Base-by-base conservation (phyloP, 163 green algal species). In the Trebouxia gelatinosa region DNA sequence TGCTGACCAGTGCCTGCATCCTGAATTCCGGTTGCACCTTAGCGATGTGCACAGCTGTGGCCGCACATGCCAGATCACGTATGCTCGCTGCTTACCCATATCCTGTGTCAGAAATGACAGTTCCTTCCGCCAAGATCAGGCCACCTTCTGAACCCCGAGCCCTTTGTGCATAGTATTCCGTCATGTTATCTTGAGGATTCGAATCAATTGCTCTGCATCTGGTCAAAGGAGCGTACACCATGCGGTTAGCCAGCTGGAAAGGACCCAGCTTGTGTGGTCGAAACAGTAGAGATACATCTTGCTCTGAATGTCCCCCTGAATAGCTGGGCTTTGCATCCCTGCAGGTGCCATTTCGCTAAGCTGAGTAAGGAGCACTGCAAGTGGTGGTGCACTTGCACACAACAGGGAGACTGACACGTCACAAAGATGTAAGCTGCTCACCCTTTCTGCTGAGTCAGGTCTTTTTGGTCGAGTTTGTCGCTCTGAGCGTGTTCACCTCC, bases 151-250 rank as follows among this genome's bases (percentile, higher is more conserved):
- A 80, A 1, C 34, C 75, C 65, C 35, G 80, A 5, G 89, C 83
- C 71, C 90, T 84, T 84, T 95, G 89, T 0, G 70, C 58, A 74
- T 93, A 93, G 81, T 95, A 95, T 21, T 83, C 26, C 0, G 64
- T 72, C 0, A 82, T 77, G 28, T 79, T 71, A 19, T 78, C 51
- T 35, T 85, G 82, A 13, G 81, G 76, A 16, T 86, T 48, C 13
- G 26, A 57, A 5, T 38, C 67, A 13, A 87, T 59, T 0, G 79
- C 70, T 16, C 85, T 72, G 81, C 88, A 89, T 61, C 88, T 80
- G 0, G 91, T 95, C 26, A 96, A 78, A 1, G 91, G 91, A 6
- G 91, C 88, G 31, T 91, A 91, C 6, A 94, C 88, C 4, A 96
- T 85, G 38, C 90, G 40, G 26, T 76, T 39, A n/a, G 68, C 32